These are phyloP conservation scores for Mikania micrantha DNA, from an alignment of 129 eudicot species.

Conservation along the genomic window DNA sequence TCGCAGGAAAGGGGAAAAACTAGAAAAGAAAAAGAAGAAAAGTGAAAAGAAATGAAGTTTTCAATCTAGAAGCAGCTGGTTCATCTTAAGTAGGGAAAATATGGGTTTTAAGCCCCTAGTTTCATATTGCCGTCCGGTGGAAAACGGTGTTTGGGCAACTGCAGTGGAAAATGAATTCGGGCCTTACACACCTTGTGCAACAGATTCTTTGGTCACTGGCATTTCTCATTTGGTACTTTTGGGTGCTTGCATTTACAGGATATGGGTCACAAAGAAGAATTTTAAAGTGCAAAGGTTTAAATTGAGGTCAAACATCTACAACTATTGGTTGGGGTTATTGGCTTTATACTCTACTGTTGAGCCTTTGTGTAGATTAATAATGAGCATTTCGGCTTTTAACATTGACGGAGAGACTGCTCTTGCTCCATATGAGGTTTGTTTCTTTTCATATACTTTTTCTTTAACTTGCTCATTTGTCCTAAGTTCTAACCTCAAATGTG, in stretches of 20 bases:
- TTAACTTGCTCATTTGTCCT: not conserved
- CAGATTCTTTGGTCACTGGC: conserved; percentile 59
- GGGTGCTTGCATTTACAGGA: conserved; percentile 53
- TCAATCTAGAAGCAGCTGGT: conserved; percentile 6
- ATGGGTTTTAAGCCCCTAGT: conserved; percentile 60
- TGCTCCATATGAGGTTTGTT: conserved; percentile 79
- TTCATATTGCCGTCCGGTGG: conserved; percentile 79
- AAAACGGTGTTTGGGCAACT: conserved; percentile 72
- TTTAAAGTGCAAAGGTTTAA: conserved; percentile 50
- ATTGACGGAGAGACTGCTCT: conserved; percentile 64
- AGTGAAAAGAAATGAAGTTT: conserved; percentile 5
- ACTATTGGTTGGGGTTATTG: conserved; percentile 59
- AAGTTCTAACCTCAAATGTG: not conserved
- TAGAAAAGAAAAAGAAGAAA: not conserved
- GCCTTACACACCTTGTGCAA: conserved; percentile 86
- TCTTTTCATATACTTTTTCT: conserved; percentile 9
- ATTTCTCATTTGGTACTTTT: conserved; percentile 68
- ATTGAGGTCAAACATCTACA: conserved; percentile 64
- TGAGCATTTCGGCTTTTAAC: conserved; percentile 70
- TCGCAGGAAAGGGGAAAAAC: conserved; percentile 15
- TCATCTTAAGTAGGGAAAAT: conserved; percentile 13
- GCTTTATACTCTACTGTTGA: conserved; percentile 62
- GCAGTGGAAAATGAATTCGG: conserved; percentile 76
- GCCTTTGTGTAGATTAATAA: conserved; percentile 69
- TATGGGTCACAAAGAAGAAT: conserved; percentile 59